Evolutionary conservation across 2,329 filamentous ascomycete species (phyloP).

Genomic region (Chaetoscypha palmicola): DNA sequence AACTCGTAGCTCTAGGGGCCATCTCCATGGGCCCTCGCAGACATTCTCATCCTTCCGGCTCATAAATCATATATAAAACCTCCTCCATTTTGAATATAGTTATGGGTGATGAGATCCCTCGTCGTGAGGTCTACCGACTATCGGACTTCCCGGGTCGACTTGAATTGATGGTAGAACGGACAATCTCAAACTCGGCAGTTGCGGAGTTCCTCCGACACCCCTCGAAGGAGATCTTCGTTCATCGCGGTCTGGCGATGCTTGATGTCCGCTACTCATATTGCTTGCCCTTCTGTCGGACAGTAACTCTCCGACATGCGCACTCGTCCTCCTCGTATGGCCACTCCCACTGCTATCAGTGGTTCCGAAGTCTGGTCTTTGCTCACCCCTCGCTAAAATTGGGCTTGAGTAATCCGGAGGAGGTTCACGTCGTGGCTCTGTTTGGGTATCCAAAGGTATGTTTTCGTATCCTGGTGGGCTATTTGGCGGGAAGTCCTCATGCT

Average conservation of each 20-base stretch:
- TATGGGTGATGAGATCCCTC: constrained; percentile 4
- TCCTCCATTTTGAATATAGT: not conserved
- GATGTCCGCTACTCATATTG: constrained; percentile 8
- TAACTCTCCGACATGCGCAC: constrained; percentile 14
- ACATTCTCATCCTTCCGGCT: not conserved
- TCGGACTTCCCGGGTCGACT: constrained; percentile 37
- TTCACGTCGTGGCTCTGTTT: constrained; percentile 16
- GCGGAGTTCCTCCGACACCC: constrained; percentile 37
- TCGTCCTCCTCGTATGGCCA: constrained; percentile 18
- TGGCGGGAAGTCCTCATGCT: constrained; percentile 26
- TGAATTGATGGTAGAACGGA: constrained; percentile 48
- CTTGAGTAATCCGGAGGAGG: constrained; percentile 28
- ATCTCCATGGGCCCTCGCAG: no score
- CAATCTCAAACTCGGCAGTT: constrained; percentile 47
- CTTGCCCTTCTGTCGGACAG: constrained; percentile 15
- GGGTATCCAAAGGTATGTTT: constrained; percentile 26
- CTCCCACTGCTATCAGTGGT: constrained; percentile 1
- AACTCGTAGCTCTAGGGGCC: no score
- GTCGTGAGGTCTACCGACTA: constrained; percentile 1
- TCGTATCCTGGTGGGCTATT: constrained; percentile 29
- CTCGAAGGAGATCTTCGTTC: constrained; percentile 16
- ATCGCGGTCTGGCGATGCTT: not conserved
- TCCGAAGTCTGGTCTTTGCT: constrained; percentile 7
- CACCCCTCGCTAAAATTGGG: constrained; percentile 19
- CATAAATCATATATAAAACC: not conserved